Conservation (phyloP, 371 early-diverging fungal genomes). For the Circinella umbellata region DNA sequence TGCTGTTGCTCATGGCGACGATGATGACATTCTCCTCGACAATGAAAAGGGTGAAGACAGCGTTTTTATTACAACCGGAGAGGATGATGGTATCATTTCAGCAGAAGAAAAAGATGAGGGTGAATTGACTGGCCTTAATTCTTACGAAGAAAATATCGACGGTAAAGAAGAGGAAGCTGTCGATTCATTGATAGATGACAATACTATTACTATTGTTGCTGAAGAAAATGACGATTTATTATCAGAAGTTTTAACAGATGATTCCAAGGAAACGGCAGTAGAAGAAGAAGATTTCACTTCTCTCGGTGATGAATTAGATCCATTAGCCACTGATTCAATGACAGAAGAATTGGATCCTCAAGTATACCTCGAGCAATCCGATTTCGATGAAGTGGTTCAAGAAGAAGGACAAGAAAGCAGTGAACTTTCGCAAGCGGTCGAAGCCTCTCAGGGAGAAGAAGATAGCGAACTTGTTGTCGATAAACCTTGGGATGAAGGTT, state of each 20-base stretch:
- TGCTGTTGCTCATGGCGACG: neutral
- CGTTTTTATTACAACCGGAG: neutral
- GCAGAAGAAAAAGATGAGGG: neutral
- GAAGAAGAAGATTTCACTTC: too few species aligned
- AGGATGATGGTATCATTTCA: neutral
- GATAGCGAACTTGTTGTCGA: constrained; percentile 10
- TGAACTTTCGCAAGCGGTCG: neutral
- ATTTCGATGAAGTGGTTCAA: neutral
- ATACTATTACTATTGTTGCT: too few species aligned
- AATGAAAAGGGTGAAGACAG: neutral
- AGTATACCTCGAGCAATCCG: neutral
- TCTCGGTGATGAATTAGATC: neutral
- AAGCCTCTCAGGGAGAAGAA: constrained; percentile 1
- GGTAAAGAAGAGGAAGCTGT: neutral
- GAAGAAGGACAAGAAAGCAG: neutral
- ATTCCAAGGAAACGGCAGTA: neutral
- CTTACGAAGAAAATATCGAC: too few species aligned
- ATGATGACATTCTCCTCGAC: neutral
- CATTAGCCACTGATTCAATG: neutral
- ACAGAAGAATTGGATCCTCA: neutral
- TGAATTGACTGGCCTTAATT: too few species aligned
- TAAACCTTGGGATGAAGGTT: constrained; percentile 10
- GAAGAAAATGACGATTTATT: neutral
- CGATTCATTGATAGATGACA: constrained; percentile 4
- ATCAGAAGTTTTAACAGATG: neutral